Percentiles rank a stretch among this genome's conserved stretches.
Conservation (phyloP, 2,329 filamentous ascomycete species). For the Dichotomopilus funicola region DNA sequence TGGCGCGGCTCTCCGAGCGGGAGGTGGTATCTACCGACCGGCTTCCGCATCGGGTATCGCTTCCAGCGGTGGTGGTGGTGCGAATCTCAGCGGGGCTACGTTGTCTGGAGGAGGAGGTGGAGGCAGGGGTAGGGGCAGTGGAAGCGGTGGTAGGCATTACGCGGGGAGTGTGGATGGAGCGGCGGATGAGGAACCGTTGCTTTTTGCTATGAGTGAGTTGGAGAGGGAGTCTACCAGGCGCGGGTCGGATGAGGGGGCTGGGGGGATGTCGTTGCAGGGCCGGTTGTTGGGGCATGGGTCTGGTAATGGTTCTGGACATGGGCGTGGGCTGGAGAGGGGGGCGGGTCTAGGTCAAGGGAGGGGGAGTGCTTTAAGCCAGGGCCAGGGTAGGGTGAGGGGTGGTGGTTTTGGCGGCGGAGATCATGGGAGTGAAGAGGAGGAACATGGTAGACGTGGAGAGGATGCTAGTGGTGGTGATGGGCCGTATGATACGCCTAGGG, state of each 20-base stretch:
- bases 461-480: conserved; percentile 1
- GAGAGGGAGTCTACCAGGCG: conserved; percentile 53
- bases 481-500: conserved; percentile 21
- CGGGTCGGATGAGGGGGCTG: conserved; percentile 45
- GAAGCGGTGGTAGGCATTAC: background rate
- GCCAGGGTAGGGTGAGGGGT: too few relatives aligned
- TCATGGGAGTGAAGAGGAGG: background rate
- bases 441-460: background rate
- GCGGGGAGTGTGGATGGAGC: conserved; percentile 42
- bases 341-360: too few relatives aligned
- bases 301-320: too few relatives aligned
- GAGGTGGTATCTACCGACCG: background rate
- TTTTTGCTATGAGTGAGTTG: conserved; percentile 70
- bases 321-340: too few relatives aligned
- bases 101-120: background rate
- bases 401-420: too few relatives aligned
- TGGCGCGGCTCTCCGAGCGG: background rate
- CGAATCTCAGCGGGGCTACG: conserved; percentile 2
- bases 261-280: background rate
- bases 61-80: background rate
- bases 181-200: conserved; percentile 59
- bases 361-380: too few relatives aligned
- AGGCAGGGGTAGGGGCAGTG: background rate
- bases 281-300: background rate
- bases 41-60: background rate